Evolutionary conservation across 805 yeast species (phyloP).

Genomic region (Ogataea haglerorum): DNA sequence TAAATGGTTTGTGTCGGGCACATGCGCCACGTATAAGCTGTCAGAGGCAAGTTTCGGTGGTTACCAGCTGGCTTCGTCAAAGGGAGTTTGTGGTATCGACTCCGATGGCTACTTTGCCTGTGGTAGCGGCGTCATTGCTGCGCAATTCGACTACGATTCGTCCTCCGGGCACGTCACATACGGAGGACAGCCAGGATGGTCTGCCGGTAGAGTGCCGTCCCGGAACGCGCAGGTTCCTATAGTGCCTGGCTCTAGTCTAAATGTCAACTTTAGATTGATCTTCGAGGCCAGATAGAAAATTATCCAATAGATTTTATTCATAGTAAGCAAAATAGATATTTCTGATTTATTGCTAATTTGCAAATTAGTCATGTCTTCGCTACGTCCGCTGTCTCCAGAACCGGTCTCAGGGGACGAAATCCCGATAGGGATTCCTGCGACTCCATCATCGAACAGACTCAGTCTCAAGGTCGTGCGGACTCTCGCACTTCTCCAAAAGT

Average conservation of each 20-base stretch:
- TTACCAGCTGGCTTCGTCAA: slow-evolving; percentile 61
- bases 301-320: background rate
- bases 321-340: slow-evolving; percentile 3
- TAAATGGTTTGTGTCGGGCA: slow-evolving; percentile 74
- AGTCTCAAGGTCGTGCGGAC: slow-evolving; percentile 15
- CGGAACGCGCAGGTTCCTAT: slow-evolving; percentile 48
- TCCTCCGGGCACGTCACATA: slow-evolving; percentile 46
- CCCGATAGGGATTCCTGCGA: slow-evolving; percentile 17
- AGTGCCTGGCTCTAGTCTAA: slow-evolving; percentile 41
- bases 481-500: slow-evolving; percentile 44
- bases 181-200: slow-evolving; percentile 64
- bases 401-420: slow-evolving; percentile 17
- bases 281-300: slow-evolving; percentile 21
- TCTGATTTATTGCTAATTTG: background rate
- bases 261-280: slow-evolving; percentile 36
- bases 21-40: slow-evolving; percentile 76
- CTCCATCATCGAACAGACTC: slow-evolving; percentile 12
- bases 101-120: slow-evolving; percentile 30
- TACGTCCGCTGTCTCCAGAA: slow-evolving; percentile 20
- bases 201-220: slow-evolving; percentile 44
- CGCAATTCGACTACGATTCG: slow-evolving; percentile 57
- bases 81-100: slow-evolving; percentile 67
- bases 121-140: slow-evolving; percentile 34
- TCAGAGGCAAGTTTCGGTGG: slow-evolving; percentile 67
- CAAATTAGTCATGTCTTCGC: slow-evolving; percentile 1